Conservation (phyloP, 768 basidiomycete species). For the Amyloporia xantha region DNA sequence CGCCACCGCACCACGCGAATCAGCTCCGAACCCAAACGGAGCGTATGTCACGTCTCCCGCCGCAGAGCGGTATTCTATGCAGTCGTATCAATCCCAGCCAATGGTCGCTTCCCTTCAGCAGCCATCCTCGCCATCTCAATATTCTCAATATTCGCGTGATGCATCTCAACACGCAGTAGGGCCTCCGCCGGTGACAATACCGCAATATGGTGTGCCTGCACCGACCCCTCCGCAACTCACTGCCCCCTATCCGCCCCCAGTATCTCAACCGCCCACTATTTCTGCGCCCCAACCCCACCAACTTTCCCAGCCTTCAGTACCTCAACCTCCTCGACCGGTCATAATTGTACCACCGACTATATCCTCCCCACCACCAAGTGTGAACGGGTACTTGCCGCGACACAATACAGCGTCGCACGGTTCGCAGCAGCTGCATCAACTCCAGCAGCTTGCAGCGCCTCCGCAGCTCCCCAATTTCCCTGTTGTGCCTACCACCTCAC, state of each 20-base stretch:
- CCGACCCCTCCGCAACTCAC: conserved; percentile 6
- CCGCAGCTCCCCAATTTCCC: conserved; percentile 54
- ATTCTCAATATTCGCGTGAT: conserved; percentile 3
- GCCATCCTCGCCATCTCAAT: conserved; percentile 3
- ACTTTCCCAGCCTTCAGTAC: conserved; percentile 20
- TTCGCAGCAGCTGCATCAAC: conserved; percentile 24
- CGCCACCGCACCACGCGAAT: conserved; percentile 1
- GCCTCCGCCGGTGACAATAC: conserved; percentile 10
- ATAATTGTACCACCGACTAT: conserved; percentile 20
- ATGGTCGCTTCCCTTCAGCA: conserved; percentile 9
- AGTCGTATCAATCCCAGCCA: conserved; percentile 13
- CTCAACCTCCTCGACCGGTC: conserved; percentile 21
- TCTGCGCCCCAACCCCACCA: conserved; percentile 7
- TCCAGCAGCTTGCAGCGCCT: conserved; percentile 19
- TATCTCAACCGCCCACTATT: neutral
- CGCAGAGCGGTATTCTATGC: conserved; percentile 4
- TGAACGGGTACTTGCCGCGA: conserved; percentile 18
- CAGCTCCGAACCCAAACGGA: conserved; percentile 10
- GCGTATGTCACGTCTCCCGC: conserved; percentile 9
- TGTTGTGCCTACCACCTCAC: conserved; percentile 50
- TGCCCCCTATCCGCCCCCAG: conserved; percentile 14
- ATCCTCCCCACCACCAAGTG: conserved; percentile 18
- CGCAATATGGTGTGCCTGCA: conserved; percentile 11
- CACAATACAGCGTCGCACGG: conserved; percentile 25
- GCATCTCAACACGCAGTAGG: conserved; percentile 5